A percentile compares a stretch with the other conserved stretches of the same genome.
phyloP scores from a whole-genome alignment of 805 yeast species.

The Schizosaccharomyces osmophilus region DNA sequence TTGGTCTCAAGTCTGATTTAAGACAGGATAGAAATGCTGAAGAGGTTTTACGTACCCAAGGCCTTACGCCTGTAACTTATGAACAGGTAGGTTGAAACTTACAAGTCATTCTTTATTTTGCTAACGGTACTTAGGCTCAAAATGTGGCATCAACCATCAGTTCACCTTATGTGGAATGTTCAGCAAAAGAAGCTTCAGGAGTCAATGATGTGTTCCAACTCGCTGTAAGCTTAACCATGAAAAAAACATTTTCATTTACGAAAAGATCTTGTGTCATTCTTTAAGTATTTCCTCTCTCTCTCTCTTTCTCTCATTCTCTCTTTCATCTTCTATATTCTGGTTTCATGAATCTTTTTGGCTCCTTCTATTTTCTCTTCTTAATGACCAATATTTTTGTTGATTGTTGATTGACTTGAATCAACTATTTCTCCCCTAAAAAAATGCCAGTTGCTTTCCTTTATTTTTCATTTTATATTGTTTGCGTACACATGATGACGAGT shows the following conservation, averaged over 20 bases:
- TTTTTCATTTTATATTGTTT: not conserved
- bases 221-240: conserved; percentile 15
- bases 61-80: conserved; percentile 10
- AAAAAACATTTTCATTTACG: not conserved
- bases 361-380: not conserved
- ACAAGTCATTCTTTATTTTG: not conserved
- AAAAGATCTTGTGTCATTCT: not conserved
- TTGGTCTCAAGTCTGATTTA: conserved; percentile 64
- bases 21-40: conserved; percentile 10
- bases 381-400: not conserved
- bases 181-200: conserved; percentile 47
- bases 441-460: not conserved
- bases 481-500: not conserved
- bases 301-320: not conserved
- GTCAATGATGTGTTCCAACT: conserved; percentile 42
- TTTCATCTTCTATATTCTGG: not conserved
- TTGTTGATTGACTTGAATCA: not conserved
- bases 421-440: not conserved
- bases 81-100: conserved; percentile 18
- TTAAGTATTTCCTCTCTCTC: not conserved
- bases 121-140: not conserved
- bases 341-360: too few relatives aligned
- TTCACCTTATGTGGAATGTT: conserved; percentile 49
- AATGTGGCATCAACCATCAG: conserved; percentile 29
- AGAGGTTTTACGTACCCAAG: conserved; percentile 10